phyloP scores from a whole-genome alignment of 495 filamentous ascomycete species.

The Talaromyces liani region DNA sequence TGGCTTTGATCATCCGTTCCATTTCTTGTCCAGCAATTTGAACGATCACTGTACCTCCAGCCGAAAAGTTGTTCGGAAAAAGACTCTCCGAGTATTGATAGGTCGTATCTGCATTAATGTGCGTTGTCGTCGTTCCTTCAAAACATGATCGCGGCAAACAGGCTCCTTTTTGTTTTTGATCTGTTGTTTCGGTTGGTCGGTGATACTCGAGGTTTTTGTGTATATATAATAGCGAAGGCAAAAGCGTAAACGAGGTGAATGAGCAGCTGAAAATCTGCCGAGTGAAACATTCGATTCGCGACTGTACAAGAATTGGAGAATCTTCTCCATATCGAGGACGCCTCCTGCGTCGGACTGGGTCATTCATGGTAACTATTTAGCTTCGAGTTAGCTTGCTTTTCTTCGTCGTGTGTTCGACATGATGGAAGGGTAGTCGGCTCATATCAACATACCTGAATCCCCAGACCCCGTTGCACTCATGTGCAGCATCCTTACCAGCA shows the following conservation, averaged over 20 bases:
- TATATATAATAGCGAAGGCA: neutral
- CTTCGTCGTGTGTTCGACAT: neutral
- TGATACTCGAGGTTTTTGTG: neutral
- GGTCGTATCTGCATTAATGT: neutral
- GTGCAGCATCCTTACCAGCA: neutral
- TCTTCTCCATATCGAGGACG: neutral
- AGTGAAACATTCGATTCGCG: neutral
- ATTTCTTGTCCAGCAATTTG: neutral
- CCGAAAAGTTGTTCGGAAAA: neutral
- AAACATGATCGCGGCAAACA: neutral
- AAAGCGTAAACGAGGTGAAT: neutral
- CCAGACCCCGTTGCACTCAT: neutral
- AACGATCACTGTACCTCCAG: neutral
- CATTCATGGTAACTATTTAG: neutral
- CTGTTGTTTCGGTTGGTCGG: neutral
- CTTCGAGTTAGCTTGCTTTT: neutral
- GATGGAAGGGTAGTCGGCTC: neutral
- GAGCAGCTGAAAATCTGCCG: neutral
- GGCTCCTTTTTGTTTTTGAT: neutral
- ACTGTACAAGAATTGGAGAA: neutral
- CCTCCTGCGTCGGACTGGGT: neutral
- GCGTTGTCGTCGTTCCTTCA: neutral
- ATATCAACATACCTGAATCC: neutral
- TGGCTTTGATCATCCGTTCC: neutral
- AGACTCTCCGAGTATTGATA: neutral